phyloP scores from a whole-genome alignment of 2,329 filamentous ascomycete species.

The Stachybotrys chlorohalonatus region DNA sequence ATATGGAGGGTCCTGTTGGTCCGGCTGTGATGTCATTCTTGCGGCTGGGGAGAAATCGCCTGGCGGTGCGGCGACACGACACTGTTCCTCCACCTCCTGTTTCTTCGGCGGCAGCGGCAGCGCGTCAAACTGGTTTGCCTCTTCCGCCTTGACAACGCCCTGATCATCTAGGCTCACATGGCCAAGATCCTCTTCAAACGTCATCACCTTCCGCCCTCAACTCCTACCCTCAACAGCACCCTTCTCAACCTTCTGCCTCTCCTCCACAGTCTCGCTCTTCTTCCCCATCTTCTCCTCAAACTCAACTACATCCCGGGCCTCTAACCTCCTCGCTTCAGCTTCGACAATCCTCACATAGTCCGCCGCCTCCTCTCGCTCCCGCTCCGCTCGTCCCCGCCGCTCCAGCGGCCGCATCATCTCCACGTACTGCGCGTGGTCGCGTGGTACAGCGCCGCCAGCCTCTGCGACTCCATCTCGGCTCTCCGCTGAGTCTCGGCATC shows the following conservation, averaged over 20 bases:
- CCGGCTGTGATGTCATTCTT: not conserved
- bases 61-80: too few species aligned
- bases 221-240: not conserved
- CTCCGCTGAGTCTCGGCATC: too few species aligned
- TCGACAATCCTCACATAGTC: not conserved
- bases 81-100: too few species aligned
- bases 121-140: too few species aligned
- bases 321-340: not conserved
- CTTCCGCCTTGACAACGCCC: too few species aligned
- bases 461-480: not conserved
- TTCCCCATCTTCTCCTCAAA: not conserved
- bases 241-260: not conserved
- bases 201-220: not conserved
- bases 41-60: not conserved
- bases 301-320: too few species aligned
- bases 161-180: too few species aligned
- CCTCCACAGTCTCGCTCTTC: not conserved
- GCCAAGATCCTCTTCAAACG: not conserved
- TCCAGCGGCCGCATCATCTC: not conserved
- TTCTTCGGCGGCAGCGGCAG: too few species aligned
- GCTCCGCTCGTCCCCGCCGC: not conserved
- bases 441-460: constrained; percentile 9
- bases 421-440: constrained; percentile 6
- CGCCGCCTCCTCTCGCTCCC: not conserved
- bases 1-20: not conserved